phyloP scores from a whole-genome alignment of 2,329 filamentous ascomycete species.

The Didymellaceae sp. region DNA sequence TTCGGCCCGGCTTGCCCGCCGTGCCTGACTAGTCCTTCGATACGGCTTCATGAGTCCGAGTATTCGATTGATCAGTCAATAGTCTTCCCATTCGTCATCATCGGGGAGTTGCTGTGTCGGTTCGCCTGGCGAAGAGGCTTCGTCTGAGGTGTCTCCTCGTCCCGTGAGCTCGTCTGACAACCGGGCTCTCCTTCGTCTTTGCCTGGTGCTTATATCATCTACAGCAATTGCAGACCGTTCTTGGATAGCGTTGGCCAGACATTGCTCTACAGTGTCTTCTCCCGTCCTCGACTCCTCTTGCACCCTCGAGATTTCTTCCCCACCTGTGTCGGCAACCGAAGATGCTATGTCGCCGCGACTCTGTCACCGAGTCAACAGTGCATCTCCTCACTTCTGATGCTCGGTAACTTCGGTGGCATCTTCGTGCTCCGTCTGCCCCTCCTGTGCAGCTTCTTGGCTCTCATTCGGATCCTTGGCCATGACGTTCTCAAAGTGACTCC shows the following conservation, averaged over 20 bases:
- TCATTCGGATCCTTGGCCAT: conserved; percentile 76
- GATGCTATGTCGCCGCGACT: neutral
- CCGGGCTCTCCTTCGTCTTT: neutral
- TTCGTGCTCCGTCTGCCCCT: conserved; percentile 32
- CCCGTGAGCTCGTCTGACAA: neutral
- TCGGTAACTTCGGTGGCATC: conserved; percentile 30
- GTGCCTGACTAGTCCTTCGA: too few relatives aligned
- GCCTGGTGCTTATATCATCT: neutral
- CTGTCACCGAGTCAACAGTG: neutral
- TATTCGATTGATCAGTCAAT: too few relatives aligned
- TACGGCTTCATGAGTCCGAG: too few relatives aligned
- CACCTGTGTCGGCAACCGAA: neutral
- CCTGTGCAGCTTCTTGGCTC: conserved; percentile 28
- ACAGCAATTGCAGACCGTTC: neutral
- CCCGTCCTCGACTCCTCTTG: neutral
- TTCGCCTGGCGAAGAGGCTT: neutral
- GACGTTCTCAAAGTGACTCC: conserved; percentile 96
- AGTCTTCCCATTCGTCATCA: neutral
- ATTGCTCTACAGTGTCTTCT: neutral
- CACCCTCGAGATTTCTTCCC: neutral
- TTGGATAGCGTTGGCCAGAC: too few relatives aligned
- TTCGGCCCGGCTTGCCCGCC: neutral
- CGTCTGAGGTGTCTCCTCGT: neutral
- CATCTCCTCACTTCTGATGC: conserved; percentile 24
- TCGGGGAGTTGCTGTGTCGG: neutral